Conservation (phyloP, 192 early-diverging fungal genomes). For the Coemansia sp. region DNA sequence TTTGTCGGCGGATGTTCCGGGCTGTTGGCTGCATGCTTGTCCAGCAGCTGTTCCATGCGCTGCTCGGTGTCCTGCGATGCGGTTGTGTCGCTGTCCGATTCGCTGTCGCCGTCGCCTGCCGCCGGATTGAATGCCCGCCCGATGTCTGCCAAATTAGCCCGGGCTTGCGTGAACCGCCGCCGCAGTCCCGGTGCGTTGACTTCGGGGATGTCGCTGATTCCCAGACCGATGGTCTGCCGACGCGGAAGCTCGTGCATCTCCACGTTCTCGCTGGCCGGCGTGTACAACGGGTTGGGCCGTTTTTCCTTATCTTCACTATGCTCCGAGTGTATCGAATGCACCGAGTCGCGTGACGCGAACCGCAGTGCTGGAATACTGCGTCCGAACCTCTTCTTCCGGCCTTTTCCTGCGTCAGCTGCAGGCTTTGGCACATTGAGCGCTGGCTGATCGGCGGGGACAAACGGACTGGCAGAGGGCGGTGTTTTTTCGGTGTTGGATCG, state of each 20-base stretch:
- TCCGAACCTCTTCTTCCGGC: constrained; percentile 6
- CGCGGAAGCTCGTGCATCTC: constrained; percentile 1
- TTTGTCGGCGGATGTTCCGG: constrained; percentile 23
- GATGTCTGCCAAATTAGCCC: constrained; percentile 18
- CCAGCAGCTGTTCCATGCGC: constrained; percentile 41
- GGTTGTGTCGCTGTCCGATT: constrained; percentile 22
- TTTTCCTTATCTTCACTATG: neutral
- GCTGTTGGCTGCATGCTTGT: constrained; percentile 31
- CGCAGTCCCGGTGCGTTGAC: constrained; percentile 26
- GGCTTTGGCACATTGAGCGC: neutral
- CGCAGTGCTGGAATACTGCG: constrained; percentile 16
- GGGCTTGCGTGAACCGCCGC: constrained; percentile 32
- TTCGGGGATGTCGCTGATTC: neutral
- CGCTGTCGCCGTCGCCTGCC: constrained; percentile 16
- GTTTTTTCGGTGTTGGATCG: constrained; percentile 8
- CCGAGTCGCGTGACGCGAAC: constrained; percentile 40
- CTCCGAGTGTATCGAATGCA: constrained; percentile 35
- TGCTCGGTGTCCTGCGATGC: constrained; percentile 20
- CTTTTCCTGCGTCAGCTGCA: neutral
- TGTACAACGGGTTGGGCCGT: constrained; percentile 12
- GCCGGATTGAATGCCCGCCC: constrained; percentile 32
- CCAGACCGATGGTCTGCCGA: neutral
- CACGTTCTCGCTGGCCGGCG: constrained; percentile 9
- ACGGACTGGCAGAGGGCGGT: constrained; percentile 4
- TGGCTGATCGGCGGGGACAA: constrained; percentile 3